Percentiles rank a stretch among this genome's conserved stretches.
Evolutionary conservation across 108 stramenopile species (phyloP).

Genomic region (Cyclostephanos tholiformis): DNA sequence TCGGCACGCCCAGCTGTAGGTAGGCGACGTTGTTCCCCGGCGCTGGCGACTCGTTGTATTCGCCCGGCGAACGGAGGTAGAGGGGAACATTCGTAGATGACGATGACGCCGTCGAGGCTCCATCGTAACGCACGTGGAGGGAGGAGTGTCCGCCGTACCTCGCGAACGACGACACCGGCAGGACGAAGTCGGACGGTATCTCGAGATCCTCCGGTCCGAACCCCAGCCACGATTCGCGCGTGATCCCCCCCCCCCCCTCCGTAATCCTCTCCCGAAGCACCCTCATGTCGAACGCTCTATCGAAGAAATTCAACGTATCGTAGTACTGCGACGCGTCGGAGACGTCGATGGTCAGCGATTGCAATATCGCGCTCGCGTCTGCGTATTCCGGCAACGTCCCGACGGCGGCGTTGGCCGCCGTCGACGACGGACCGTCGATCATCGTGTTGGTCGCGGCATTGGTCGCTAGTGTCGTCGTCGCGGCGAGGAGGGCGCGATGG

Average conservation of each 20-base stretch:
- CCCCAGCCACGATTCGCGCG: conserved; percentile 66
- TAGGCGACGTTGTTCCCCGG: conserved; percentile 83
- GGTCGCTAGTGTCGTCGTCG: background rate
- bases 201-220: conserved; percentile 81
- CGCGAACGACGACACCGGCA: conserved; percentile 77
- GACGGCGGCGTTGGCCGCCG: conserved; percentile 54
- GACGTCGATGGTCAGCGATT: conserved; percentile 71
- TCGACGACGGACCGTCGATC: too few relatives aligned
- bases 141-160: conserved; percentile 86
- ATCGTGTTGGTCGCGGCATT: background rate
- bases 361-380: conserved; percentile 70
- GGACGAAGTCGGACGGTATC: conserved; percentile 62
- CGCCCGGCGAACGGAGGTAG: conserved; percentile 58
- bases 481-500: background rate
- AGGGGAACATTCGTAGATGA: conserved; percentile 20
- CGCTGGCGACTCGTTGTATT: conserved; percentile 55
- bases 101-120: conserved; percentile 7
- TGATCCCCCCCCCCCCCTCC: conserved; percentile 22
- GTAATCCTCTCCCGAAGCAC: conserved; percentile 36
- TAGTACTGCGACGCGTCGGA: conserved; percentile 67
- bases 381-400: conserved; percentile 68
- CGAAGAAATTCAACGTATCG: conserved; percentile 69
- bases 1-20: conserved; percentile 80
- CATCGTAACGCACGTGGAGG: conserved; percentile 77
- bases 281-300: conserved; percentile 59